Conservation (phyloP, 768 basidiomycete genomes). For the Gloeopeniophorella convolvens region DNA sequence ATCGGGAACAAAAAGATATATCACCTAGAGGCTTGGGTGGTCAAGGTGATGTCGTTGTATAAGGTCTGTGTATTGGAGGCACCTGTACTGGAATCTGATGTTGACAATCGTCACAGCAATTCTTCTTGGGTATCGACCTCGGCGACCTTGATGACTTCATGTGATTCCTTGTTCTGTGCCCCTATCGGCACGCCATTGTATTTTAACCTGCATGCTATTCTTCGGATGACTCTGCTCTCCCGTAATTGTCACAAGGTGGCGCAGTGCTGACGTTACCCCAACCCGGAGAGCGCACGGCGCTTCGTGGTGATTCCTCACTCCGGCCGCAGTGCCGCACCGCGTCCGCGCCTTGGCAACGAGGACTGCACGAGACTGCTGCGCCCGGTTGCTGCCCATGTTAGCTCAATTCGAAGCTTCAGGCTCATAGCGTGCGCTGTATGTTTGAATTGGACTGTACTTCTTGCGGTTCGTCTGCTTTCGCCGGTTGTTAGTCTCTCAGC, state of each 20-base stretch:
- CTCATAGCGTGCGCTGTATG: too few relatives aligned
- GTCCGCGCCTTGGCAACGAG: conserved; percentile 9
- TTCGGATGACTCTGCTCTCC: neutral
- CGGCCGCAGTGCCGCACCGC: conserved; percentile 2
- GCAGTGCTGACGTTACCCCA: neutral
- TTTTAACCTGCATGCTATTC: neutral
- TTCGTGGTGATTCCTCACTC: neutral
- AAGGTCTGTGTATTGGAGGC: conserved; percentile 45
- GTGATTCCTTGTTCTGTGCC: neutral
- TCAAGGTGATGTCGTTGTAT: conserved; percentile 90
- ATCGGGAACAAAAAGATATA: conserved; percentile 90
- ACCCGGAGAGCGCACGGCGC: neutral
- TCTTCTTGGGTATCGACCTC: conserved; percentile 56
- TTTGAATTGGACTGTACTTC: too few relatives aligned
- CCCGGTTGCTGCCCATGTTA: neutral
- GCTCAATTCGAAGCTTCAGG: too few relatives aligned
- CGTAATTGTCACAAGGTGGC: neutral
- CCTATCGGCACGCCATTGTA: neutral
- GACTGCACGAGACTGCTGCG: neutral
- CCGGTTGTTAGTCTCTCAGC: neutral
- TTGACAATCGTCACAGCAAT: conserved; percentile 28
- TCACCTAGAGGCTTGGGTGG: conserved; percentile 96
- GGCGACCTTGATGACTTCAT: conserved; percentile 41
- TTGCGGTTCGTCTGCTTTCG: too few relatives aligned
- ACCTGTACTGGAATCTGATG: neutral